phyloP scores from a whole-genome alignment of 768 basidiomycete species.

The Calocera viscosa region DNA sequence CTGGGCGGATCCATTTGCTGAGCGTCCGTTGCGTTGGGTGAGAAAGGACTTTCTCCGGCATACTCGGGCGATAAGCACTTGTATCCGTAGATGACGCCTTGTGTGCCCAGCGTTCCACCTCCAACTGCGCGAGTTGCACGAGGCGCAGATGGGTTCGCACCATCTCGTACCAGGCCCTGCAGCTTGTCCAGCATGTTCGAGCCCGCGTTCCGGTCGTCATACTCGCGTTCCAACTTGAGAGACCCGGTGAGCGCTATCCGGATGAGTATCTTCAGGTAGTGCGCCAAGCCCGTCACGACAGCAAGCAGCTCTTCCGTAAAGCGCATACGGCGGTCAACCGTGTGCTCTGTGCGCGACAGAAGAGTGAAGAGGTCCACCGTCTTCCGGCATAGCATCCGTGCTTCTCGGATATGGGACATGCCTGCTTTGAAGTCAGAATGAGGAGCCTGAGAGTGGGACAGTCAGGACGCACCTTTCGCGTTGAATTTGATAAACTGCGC shows the following conservation, averaged over 20 bases:
- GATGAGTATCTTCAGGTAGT: conserved; percentile 98
- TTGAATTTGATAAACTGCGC: conserved; percentile 65
- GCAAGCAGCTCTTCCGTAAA: conserved; percentile 96
- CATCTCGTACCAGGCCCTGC: conserved; percentile 76
- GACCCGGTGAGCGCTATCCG: conserved; percentile 94
- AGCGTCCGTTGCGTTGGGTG: conserved; percentile 27
- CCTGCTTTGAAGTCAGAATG: conserved; percentile 35
- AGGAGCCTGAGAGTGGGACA: no score
- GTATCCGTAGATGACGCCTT: conserved; percentile 84
- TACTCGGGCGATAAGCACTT: conserved; percentile 81
- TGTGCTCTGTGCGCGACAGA: conserved; percentile 54
- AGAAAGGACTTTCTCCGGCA: conserved; percentile 76
- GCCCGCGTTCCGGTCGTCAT: conserved; percentile 71
- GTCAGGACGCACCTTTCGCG: conserved; percentile 59
- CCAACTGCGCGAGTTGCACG: conserved; percentile 40
- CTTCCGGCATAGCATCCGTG: conserved; percentile 96
- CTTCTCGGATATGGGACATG: conserved; percentile 96
- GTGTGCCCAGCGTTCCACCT: conserved; percentile 59
- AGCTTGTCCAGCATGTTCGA: conserved; percentile 83
- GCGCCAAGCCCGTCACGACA: conserved; percentile 95
- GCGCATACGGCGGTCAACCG: conserved; percentile 73
- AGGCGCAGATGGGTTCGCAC: conserved; percentile 65
- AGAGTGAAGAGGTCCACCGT: conserved; percentile 96
- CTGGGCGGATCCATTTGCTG: conserved; percentile 37
- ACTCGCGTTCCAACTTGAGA: conserved; percentile 87